These are phyloP conservation scores for Kwoniella pini DNA, from an alignment of 768 basidiomycete genomes.

Conservation along the genomic window DNA sequence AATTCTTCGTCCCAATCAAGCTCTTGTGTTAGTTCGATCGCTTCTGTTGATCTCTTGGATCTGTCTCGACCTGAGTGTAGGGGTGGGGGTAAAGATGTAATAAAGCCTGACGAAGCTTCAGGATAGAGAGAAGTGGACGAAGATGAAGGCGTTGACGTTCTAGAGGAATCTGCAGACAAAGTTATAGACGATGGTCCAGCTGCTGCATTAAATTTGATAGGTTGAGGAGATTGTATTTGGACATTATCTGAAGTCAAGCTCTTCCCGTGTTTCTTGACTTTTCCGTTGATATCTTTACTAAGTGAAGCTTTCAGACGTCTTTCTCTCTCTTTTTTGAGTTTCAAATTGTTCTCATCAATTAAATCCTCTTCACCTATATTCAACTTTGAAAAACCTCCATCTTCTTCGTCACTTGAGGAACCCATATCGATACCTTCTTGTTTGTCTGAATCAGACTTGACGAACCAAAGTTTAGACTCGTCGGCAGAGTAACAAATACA, in stretches of 20 bases:
- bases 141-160: conserved; percentile 16
- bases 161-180: conserved; percentile 2
- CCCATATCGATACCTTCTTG: not conserved
- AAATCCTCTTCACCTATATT: conserved; percentile 7
- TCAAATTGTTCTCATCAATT: not conserved
- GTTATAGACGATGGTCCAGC: not conserved
- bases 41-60: not conserved
- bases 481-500: conserved; percentile 53
- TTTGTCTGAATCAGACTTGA: conserved; percentile 6
- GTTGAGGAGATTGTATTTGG: conserved; percentile 12
- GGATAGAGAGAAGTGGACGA: conserved; percentile 21
- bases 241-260: not conserved
- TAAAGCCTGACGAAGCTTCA: conserved; percentile 11
- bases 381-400: not conserved
- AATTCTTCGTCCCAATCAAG: conserved; percentile 38
- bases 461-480: conserved; percentile 53
- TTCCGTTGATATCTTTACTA: conserved; percentile 1
- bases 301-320: conserved; percentile 2
- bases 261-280: not conserved
- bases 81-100: conserved; percentile 27
- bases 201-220: not conserved
- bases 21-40: conserved; percentile 22
- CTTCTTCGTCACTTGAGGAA: not conserved
- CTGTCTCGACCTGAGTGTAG: conserved; percentile 26
- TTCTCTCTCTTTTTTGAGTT: conserved; percentile 4